These are phyloP conservation scores for Plasmodium vivax DNA, from an alignment of 169 alveolate genomes.

Conservation along the genomic window DNA sequence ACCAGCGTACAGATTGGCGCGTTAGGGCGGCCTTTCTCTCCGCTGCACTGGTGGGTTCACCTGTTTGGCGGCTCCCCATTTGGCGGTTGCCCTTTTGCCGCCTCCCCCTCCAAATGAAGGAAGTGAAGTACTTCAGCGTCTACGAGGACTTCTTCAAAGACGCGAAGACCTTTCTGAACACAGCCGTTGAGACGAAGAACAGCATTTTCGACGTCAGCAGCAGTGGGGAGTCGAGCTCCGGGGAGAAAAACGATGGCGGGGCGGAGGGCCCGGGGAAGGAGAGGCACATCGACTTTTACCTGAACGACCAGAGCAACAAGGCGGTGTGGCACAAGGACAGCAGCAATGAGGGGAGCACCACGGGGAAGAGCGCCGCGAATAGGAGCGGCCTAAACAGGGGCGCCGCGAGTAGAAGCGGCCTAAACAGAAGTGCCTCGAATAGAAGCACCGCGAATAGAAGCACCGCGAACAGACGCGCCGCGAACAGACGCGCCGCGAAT, in stretches of 20 bases:
- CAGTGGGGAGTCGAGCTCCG: slow-evolving; percentile 13
- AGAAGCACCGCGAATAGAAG: neutral
- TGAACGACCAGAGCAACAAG: neutral
- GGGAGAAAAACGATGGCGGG: neutral
- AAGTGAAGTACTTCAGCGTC: neutral
- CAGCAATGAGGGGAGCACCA: neutral
- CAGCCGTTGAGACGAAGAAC: slow-evolving; percentile 41
- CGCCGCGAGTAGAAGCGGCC: neutral
- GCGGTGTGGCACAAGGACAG: neutral
- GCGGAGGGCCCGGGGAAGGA: neutral
- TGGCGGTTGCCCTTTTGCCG: neutral
- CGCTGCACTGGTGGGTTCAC: neutral
- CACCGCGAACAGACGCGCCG: neutral
- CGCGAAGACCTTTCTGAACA: slow-evolving; percentile 58
- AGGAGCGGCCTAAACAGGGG: neutral
- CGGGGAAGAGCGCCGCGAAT: neutral
- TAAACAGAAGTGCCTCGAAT: neutral
- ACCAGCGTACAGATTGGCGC: neutral
- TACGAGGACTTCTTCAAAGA: slow-evolving; percentile 71
- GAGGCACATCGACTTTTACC: neutral
- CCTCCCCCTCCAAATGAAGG: slow-evolving; percentile 17
- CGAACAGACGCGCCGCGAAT: neutral
- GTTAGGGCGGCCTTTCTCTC: neutral
- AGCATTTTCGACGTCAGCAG: slow-evolving; percentile 11
- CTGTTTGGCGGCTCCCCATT: neutral